Conservation (phyloP, 768 basidiomycete genomes). For the Mycena floridula region DNA sequence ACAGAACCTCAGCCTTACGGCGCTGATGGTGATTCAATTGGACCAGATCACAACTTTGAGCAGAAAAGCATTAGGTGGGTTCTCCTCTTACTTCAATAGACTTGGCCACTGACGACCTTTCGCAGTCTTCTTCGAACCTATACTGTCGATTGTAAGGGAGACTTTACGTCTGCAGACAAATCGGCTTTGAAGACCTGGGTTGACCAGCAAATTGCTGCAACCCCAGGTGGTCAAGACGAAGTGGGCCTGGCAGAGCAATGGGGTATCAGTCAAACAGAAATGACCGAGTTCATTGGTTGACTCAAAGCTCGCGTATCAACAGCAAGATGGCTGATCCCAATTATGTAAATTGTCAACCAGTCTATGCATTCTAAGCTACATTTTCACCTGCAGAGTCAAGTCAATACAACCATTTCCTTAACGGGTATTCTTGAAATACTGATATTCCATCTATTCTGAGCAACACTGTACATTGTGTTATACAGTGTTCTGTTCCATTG, state of each 20-base stretch:
- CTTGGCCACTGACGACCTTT: background rate
- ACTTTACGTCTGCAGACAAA: conserved; percentile 1
- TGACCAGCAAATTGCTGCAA: background rate
- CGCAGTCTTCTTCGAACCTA: conserved; percentile 4
- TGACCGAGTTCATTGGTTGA: background rate
- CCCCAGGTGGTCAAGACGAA: background rate
- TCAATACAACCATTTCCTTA: too few species aligned
- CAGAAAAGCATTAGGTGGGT: conserved; percentile 6
- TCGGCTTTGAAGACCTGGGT: conserved; percentile 1
- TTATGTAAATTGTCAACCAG: too few species aligned
- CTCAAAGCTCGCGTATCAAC: too few species aligned
- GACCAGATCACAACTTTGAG: conserved; percentile 34
- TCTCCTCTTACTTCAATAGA: background rate
- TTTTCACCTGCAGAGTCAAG: too few species aligned
- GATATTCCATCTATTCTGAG: too few species aligned
- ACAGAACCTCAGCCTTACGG: conserved; percentile 56
- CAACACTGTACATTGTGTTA: too few species aligned
- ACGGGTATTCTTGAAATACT: too few species aligned
- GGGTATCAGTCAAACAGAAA: conserved; percentile 4
- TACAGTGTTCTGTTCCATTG: too few species aligned
- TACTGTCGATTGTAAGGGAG: background rate
- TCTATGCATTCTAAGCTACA: too few species aligned
- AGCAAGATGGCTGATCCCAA: too few species aligned
- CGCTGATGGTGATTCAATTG: conserved; percentile 57
- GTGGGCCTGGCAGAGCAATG: conserved; percentile 7